Conservation (phyloP, 192 early-diverging fungal genomes). For the Nowakowskiella sp. region DNA sequence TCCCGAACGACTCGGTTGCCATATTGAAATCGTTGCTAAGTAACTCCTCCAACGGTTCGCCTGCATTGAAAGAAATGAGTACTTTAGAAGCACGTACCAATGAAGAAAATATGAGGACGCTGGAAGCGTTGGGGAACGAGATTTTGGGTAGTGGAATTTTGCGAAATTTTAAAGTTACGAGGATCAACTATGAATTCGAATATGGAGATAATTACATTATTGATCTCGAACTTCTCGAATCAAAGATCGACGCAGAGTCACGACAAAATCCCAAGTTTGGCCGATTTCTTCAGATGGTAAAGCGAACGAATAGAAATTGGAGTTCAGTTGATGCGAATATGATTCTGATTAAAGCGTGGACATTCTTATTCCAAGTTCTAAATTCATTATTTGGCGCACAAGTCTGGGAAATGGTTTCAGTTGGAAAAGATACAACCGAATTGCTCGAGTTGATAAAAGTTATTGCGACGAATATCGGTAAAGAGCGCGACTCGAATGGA, state of each 20-base stretch:
- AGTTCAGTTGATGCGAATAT: slow-evolving; percentile 22
- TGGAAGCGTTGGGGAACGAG: slow-evolving; percentile 7
- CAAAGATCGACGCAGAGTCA: slow-evolving; percentile 7
- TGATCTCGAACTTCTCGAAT: slow-evolving; percentile 14
- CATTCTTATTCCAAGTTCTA: slow-evolving; percentile 5
- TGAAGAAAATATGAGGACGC: neutral
- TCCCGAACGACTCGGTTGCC: no score
- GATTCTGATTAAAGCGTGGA: slow-evolving; percentile 10
- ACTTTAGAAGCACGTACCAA: neutral
- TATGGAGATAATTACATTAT: slow-evolving; percentile 19
- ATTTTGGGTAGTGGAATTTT: slow-evolving; percentile 8
- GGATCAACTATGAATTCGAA: slow-evolving; percentile 5
- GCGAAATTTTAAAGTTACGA: neutral
- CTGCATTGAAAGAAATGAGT: neutral
- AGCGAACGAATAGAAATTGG: slow-evolving; percentile 16
- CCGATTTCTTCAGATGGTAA: neutral
- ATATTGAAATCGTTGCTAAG: no score
- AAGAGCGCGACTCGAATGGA: neutral
- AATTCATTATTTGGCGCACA: no score
- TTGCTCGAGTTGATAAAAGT: neutral
- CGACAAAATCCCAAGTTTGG: neutral
- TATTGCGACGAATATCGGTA: neutral
- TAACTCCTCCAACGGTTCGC: no score
- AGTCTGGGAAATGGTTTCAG: neutral
- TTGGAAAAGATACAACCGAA: neutral